Conservation (phyloP, 768 basidiomycete genomes). For the Leccinum truebloodii region DNA sequence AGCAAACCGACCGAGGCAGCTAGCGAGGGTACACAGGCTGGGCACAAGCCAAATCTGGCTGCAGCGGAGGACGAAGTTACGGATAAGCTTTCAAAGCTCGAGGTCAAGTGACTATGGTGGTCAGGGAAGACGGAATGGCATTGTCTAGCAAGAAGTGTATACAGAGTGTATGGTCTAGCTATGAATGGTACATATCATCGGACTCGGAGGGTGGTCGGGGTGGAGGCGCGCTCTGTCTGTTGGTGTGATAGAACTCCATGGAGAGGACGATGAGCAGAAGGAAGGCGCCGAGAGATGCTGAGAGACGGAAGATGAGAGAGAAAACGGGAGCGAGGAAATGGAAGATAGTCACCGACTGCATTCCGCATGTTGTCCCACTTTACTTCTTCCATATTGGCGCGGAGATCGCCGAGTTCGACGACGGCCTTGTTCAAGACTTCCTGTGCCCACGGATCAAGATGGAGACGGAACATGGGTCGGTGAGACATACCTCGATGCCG, state of each 20-base stretch:
- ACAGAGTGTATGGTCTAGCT: constrained; percentile 14
- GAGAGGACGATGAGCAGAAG: constrained; percentile 66
- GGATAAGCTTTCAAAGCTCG: constrained; percentile 56
- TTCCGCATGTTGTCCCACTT: constrained; percentile 90
- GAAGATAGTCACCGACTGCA: constrained; percentile 61
- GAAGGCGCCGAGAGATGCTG: constrained; percentile 66
- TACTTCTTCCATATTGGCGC: constrained; percentile 80
- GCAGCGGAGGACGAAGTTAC: constrained; percentile 39
- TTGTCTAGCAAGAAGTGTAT: constrained; percentile 1
- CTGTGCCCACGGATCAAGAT: constrained; percentile 36
- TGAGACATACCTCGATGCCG: constrained; percentile 65
- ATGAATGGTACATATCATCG: constrained; percentile 19
- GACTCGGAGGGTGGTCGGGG: neutral
- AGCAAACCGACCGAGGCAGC: neutral
- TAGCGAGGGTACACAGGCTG: constrained; percentile 22
- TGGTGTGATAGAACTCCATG: constrained; percentile 61
- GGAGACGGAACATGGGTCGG: neutral
- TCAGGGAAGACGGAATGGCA: too few relatives aligned
- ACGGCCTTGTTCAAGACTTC: constrained; percentile 75
- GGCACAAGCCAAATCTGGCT: constrained; percentile 25
- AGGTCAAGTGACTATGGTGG: constrained; percentile 45
- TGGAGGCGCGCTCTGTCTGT: constrained; percentile 31
- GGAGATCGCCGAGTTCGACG: constrained; percentile 72
- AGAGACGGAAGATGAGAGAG: constrained; percentile 5
- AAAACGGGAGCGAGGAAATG: neutral